Conservation (phyloP, 2,329 filamentous ascomycete genomes). For the Ceratocystis destructans region DNA sequence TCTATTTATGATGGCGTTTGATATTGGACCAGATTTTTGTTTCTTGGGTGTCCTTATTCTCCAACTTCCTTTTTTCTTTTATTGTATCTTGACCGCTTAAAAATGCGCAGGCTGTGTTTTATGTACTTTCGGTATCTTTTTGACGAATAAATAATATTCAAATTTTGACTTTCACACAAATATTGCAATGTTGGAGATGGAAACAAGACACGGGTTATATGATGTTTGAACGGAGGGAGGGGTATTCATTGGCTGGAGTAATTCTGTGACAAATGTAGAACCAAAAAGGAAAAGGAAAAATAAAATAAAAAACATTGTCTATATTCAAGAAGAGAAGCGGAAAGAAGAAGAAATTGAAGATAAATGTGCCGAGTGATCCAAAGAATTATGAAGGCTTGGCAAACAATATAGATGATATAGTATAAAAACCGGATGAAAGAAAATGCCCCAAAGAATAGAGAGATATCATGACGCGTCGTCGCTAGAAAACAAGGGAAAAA, state of each 20-base stretch:
- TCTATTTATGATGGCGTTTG: constrained; percentile 2
- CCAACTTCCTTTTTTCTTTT: neutral
- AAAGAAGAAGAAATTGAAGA: neutral
- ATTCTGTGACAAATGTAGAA: neutral
- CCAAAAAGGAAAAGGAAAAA: neutral
- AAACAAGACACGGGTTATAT: neutral
- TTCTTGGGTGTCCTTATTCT: neutral
- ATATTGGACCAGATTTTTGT: neutral
- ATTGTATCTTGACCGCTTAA: neutral
- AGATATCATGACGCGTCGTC: constrained; percentile 4
- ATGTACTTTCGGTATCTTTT: constrained; percentile 4
- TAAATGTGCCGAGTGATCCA: no score
- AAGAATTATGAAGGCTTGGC: no score
- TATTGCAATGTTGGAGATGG: neutral
- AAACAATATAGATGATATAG: neutral
- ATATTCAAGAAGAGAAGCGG: neutral
- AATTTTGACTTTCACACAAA: neutral
- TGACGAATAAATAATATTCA: neutral
- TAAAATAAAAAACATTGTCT: neutral
- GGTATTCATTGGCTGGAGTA: neutral
- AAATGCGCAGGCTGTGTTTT: constrained; percentile 6
- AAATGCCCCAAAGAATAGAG: neutral
- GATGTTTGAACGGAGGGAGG: neutral
- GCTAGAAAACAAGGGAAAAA: neutral
- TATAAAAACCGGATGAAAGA: neutral